Base-by-base conservation (phyloP, 2,329 filamentous ascomycete species). In the Claviceps cyperi region DNA sequence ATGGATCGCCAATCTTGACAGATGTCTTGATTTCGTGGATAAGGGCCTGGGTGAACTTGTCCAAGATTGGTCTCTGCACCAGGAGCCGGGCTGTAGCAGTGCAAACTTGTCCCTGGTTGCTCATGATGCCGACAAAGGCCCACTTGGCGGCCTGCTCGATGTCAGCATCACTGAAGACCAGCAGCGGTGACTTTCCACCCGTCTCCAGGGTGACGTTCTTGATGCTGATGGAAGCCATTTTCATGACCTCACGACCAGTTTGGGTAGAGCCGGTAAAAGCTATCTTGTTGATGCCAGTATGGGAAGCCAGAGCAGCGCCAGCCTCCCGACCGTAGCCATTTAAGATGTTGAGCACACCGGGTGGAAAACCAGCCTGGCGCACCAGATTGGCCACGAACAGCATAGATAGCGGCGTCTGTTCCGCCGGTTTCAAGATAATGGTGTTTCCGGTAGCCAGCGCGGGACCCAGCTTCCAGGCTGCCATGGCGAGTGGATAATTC, bases 181-280 rank as follows among this genome's bases (percentile, higher is more conserved):
- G 58, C 2, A 83, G 66, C 0, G 81, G 80, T 4, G 74, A 80
- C 64, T 85, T 84, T 50, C 81, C 81, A 38, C 81, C 81, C 13
- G 79, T 80, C 65, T 83, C 80, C 8, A 83, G 69, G 1, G 78
- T 83, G 51, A 83, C 78, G 58, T 81, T 82, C 66, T 83, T 83
- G 58, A 80, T 67, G 55, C 71, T 86, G 1, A 75, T 66, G n/a
- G 78, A 74, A 0, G 85, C 84, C 65, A 78, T 74, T 62, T 85
- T 86, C 83, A 89, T 88, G 55, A 90, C 86, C 47, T 82, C 74
- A 50, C 78, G 77, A 7, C 81, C 86, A 0, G 84, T 89, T 1
- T 70, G 69, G 0, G 85, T 90, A 4, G 80, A 84, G 39, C 86
- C 86, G 0, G 86, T 90, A 55, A 90, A 91, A 0, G 85, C 83